Conservation (phyloP, 257 asterid genomes). For the Thymus mandschuricus region DNA sequence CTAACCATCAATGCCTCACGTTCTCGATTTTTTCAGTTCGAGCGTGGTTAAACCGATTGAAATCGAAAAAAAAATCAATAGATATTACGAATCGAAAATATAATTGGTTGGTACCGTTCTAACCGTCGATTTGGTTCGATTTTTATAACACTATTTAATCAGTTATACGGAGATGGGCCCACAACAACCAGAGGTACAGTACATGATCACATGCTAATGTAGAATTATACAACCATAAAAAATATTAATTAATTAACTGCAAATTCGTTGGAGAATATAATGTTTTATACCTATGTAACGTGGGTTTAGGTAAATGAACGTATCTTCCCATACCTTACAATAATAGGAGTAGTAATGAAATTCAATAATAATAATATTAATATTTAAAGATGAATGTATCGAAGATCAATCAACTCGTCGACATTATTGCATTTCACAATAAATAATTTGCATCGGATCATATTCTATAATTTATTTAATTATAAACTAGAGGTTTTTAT, state of each 20-base stretch:
- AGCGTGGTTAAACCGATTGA: no score
- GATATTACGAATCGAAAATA: no score
- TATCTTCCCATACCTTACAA: slow-evolving; percentile 33
- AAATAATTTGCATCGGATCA: slow-evolving; percentile 17
- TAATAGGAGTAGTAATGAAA: neutral
- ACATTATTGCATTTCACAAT: slow-evolving; percentile 12
- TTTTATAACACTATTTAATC: no score
- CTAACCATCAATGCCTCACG: no score
- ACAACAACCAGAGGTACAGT: slow-evolving; percentile 21
- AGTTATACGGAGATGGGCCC: slow-evolving; percentile 9
- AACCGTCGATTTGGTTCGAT: no score
- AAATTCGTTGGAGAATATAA: slow-evolving; percentile 38
- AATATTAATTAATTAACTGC: slow-evolving; percentile 24
- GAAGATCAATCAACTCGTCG: neutral
- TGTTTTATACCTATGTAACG: slow-evolving; percentile 21
- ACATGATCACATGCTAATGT: slow-evolving; percentile 38
- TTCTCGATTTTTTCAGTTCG: no score
- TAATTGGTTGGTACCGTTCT: no score
- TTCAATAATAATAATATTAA: neutral
- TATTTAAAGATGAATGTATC: neutral
- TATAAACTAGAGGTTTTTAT: no score
- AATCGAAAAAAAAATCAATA: no score
- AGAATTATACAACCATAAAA: slow-evolving; percentile 26
- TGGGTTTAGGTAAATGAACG: slow-evolving; percentile 29
- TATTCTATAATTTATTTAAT: no score